A percentile compares a stretch with the other conserved stretches of the same genome.
phyloP scores from a whole-genome alignment of 1,284 basidiomycete genomes.

The Ustilago xerochloae region DNA sequence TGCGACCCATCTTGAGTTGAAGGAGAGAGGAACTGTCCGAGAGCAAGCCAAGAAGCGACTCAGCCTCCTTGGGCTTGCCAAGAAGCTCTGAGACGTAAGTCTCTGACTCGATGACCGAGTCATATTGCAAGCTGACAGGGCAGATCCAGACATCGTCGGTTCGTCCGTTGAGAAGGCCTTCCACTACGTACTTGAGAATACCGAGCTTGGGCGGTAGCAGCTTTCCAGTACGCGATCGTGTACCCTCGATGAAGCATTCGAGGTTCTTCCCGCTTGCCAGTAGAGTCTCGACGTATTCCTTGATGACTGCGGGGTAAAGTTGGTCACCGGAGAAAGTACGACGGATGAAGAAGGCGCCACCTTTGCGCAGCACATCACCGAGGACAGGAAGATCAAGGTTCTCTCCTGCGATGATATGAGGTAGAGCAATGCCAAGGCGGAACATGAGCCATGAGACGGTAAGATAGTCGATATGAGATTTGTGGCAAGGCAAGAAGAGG shows the following conservation, averaged over 20 bases:
- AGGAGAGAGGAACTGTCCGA: slow-evolving; percentile 65
- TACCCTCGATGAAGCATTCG: slow-evolving; percentile 69
- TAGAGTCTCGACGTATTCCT: slow-evolving; percentile 68
- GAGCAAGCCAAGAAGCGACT: slow-evolving; percentile 67
- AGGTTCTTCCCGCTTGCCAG: slow-evolving; percentile 67
- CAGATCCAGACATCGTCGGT: slow-evolving; percentile 68
- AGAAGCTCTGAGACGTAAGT: slow-evolving; percentile 69
- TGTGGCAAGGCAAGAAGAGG: slow-evolving; percentile 69
- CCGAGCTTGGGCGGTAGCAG: slow-evolving; percentile 69
- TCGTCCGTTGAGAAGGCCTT: slow-evolving; percentile 62
- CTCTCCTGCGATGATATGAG: slow-evolving; percentile 69
- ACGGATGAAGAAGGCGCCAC: slow-evolving; percentile 69
- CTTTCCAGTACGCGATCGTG: slow-evolving; percentile 69
- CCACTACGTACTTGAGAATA: slow-evolving; percentile 69
- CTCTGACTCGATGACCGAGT: slow-evolving; percentile 69
- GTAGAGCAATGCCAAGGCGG: slow-evolving; percentile 67
- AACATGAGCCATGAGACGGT: slow-evolving; percentile 65
- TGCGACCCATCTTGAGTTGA: slow-evolving; percentile 67
- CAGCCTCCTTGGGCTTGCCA: slow-evolving; percentile 69
- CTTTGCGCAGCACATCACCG: slow-evolving; percentile 65
- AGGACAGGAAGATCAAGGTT: slow-evolving; percentile 67
- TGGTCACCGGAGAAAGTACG: slow-evolving; percentile 67
- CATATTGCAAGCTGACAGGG: slow-evolving; percentile 69
- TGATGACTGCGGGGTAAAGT: slow-evolving; percentile 68
- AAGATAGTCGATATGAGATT: slow-evolving; percentile 68